Evolutionary conservation across 768 basidiomycete species (phyloP).

Genomic region (Rhizopogon roseolus): DNA sequence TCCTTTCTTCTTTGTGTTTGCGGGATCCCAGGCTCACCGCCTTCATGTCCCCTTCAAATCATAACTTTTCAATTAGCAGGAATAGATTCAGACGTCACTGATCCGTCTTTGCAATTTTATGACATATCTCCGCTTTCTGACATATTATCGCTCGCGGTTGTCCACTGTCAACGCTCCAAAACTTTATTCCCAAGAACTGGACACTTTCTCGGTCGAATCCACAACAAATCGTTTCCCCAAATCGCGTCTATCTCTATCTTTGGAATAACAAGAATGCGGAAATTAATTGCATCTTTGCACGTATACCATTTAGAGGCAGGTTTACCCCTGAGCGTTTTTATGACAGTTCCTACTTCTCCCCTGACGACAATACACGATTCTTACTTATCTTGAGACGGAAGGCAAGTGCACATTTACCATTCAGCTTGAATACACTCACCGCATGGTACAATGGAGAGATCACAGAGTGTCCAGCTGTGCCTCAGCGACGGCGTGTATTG

Average conservation of each 20-base stretch:
- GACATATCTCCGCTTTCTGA: too few species aligned
- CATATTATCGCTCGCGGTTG: too few species aligned
- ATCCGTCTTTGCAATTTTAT: background rate
- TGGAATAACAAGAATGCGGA: background rate
- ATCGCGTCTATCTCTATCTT: too few species aligned
- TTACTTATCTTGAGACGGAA: background rate
- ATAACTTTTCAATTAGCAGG: background rate
- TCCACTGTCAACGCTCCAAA: background rate
- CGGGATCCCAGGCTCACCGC: background rate
- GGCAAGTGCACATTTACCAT: background rate
- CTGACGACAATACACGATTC: background rate
- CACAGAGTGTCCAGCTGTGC: too few species aligned
- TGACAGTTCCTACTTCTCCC: background rate
- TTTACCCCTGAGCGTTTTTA: too few species aligned
- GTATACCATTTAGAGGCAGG: background rate
- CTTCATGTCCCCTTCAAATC: background rate
- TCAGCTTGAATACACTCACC: too few species aligned
- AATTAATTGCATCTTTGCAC: background rate
- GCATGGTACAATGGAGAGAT: background rate
- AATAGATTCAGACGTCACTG: background rate
- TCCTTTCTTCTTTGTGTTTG: background rate
- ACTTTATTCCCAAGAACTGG: too few species aligned
- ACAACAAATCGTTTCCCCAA: too few species aligned
- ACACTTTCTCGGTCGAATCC: too few species aligned
- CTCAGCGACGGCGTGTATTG: background rate